Base-by-base conservation (phyloP, 192 early-diverging fungal genomes). In the Oehlia diaphana region DNA sequence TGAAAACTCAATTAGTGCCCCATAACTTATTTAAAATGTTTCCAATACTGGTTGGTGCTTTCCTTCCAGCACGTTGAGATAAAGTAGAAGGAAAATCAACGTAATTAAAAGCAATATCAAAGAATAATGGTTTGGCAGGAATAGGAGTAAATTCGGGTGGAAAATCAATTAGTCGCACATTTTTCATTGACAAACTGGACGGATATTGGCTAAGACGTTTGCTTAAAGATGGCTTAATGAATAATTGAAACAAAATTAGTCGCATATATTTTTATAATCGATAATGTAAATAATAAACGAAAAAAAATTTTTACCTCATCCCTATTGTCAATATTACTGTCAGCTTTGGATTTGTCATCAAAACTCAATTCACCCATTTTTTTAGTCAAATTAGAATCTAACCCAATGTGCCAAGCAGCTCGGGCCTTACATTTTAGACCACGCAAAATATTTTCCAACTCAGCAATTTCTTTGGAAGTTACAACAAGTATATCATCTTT, bases 101-200 rank as follows among this genome's bases (percentile, higher is more conserved):
- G 47, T 88, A 84, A 80, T 91, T 92, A 79, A 84, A 91, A 4
- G 93, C 92, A 58, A 95, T 83, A 76, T 95, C 94, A 87, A 94
- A 94, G 78, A 94, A 93, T 50, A 95, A 77, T 1, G 94, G 94
- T 81, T 95, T 95, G 33, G 85, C 85, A 4, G 92, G 87, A 63
- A 93, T 89, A 26, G 92, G 87, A 63, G 86, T 78, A 58, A 94
- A 84, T 50, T 73, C 31, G 9, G 94, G 93, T 12, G 93, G 92
- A 71, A 94, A 90, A n/a, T 88, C 85, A 53, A 92, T 84, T 49
- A 95, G 81, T 76, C 89, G 84, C 26, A 91, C 88, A 42, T 85
- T 83, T 7, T 28, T 49, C 49, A 67, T 44, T 19, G 81, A 69
- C n/a, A 86, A 53, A 72, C 80, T 84, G 3, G 82, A 79, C 8